phyloP scores from a whole-genome alignment of 352 stramenopile species.

The Phytopythium cucurbitacearum region DNA sequence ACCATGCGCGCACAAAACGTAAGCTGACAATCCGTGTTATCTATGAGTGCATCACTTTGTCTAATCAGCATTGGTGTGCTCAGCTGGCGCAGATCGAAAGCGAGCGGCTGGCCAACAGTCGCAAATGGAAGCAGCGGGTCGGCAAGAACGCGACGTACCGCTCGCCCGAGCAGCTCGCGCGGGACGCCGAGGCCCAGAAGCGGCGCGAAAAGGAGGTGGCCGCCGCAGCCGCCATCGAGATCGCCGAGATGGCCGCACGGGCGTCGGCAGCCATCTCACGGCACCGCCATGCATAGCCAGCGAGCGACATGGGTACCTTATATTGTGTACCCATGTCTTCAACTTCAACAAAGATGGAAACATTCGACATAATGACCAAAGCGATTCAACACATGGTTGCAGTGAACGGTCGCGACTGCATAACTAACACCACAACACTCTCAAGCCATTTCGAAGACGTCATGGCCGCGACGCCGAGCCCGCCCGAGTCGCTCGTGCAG shows the following conservation, averaged over 20 bases:
- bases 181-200: slow-evolving; percentile 38
- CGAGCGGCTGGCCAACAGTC: slow-evolving; percentile 31
- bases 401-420: too few species aligned
- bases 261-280: too few species aligned
- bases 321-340: too few species aligned
- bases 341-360: too few species aligned
- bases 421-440: too few species aligned
- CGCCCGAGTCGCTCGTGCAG: slow-evolving; percentile 86
- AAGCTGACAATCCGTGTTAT: slow-evolving; percentile 1
- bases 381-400: too few species aligned
- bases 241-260: too few species aligned
- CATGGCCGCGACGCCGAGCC: slow-evolving; percentile 50
- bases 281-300: too few species aligned
- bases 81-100: slow-evolving; percentile 32
- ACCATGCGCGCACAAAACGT: slow-evolving; percentile 48
- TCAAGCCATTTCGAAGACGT: neutral
- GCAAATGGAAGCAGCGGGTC: slow-evolving; percentile 48
- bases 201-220: slow-evolving; percentile 41
- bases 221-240: neutral
- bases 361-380: too few species aligned
- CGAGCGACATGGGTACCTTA: too few species aligned
- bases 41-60: too few species aligned
- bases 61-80: slow-evolving; percentile 6
- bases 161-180: slow-evolving; percentile 44
- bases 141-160: slow-evolving; percentile 37